A percentile compares a stretch with the other conserved stretches of the same genome.
phyloP scores from a whole-genome alignment of 1,139 yeast species.

The Yamadazyma friedrichii region DNA sequence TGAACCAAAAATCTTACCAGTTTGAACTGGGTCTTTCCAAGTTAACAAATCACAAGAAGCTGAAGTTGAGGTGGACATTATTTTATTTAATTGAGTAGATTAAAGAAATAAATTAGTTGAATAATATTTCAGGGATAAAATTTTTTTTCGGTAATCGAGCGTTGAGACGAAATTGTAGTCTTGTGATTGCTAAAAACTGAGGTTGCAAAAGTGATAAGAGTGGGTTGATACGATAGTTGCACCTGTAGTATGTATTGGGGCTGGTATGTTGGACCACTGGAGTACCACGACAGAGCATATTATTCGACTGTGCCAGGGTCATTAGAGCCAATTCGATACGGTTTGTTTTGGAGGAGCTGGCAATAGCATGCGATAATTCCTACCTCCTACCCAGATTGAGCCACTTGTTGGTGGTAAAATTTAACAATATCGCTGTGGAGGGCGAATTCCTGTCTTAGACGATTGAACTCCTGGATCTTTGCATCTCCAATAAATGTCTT shows the following conservation, averaged over 20 bases:
- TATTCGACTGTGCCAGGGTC: too few species aligned
- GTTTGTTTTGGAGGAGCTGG: too few species aligned
- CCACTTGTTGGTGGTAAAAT: conserved; percentile 4
- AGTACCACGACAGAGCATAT: too few species aligned
- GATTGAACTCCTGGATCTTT: conserved; percentile 12
- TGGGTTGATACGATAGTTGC: too few species aligned
- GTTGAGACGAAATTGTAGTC: conserved; percentile 4
- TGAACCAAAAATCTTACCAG: conserved; percentile 77
- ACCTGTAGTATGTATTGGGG: too few species aligned
- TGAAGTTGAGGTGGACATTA: conserved; percentile 15
- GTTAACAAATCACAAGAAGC: conserved; percentile 48
- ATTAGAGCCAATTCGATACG: too few species aligned
- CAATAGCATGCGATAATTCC: too few species aligned
- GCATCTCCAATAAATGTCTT: conserved; percentile 12
- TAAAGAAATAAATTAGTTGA: conserved; percentile 4
- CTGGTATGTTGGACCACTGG: too few species aligned
- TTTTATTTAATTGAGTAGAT: not conserved
- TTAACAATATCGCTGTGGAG: conserved; percentile 13
- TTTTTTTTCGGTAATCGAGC: conserved; percentile 5
- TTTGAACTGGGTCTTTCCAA: conserved; percentile 79
- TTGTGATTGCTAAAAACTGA: conserved; percentile 10
- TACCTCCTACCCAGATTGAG: not conserved
- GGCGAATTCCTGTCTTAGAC: conserved; percentile 5
- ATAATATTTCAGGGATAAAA: conserved; percentile 9
- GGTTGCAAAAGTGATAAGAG: conserved; percentile 1